Base-by-base conservation (phyloP, 1,284 basidiomycete genomes). In the Cryptococcus sp. region DNA sequence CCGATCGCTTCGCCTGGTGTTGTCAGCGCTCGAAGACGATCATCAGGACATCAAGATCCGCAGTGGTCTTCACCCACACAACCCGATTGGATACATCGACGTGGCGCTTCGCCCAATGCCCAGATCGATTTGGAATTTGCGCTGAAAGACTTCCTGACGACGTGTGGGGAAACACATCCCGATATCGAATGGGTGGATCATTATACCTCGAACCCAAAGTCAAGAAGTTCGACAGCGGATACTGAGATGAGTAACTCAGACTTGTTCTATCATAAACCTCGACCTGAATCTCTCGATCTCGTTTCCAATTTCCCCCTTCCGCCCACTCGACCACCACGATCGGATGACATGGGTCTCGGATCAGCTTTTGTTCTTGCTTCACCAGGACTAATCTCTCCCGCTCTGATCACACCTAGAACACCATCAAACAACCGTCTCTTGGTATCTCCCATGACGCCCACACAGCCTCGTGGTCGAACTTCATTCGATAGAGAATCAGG, bases 141-240 rank as follows among this genome's bases (percentile, higher is more conserved):
- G 4, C 50, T 67, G 23, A 58, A 63, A 23, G 58, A 65, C 11
- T 57, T 67, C 3, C 56, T 67, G 4, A 41, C 56, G 10, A 58
- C 60, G 2, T 63, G 60, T 45, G 61, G 65, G 15, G 38, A 41
- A 2, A 10, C 10, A n/a, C 10, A 41, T n/a, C 38, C 38, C 38
- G 38, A 41, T n/a, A 2, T 10, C 38, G n/a, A 23, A 23, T 23
- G 23, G 23, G 23, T 23, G 23, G 23, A 23, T 23, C 23, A 23
- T 2, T 23, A 23, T 23, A 23, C 23, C 23, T 23, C 23, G 23
- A 23, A 23, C 23, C 23, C 23, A 23, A 23, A 23, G 1, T 2
- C 23, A 23, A 23, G 23, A 23, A 23, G 23, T 23, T 23, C 23
- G 23, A 23, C 23, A 23, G 23, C 23, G 23, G 23, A 23, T 23